phyloP scores from a whole-genome alignment of 148 eudicot species.

The Diospyros lotus region DNA sequence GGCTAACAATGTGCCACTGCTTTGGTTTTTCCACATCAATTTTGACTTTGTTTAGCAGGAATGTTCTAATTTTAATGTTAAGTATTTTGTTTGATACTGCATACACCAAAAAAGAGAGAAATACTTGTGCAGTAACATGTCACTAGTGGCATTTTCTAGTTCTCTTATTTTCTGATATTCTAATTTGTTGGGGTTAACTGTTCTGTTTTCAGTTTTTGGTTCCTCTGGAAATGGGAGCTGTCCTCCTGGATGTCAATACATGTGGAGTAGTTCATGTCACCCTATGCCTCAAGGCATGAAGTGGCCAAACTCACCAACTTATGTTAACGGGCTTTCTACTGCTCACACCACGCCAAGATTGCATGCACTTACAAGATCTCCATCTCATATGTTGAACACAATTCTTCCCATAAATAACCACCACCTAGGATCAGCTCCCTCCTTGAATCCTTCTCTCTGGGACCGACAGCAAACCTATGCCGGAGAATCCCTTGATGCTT shows the following conservation, averaged over 20 bases:
- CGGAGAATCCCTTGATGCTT: conserved; percentile 54
- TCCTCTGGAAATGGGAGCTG: conserved; percentile 50
- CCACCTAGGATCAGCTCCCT: conserved; percentile 76
- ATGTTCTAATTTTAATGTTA: too few relatives aligned
- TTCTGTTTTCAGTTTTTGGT: conserved; percentile 39
- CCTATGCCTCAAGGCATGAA: conserved; percentile 42
- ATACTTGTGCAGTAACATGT: neutral
- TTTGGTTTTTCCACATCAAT: neutral
- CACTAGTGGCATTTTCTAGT: neutral
- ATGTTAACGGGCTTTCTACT: conserved; percentile 38
- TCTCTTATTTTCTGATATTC: neutral
- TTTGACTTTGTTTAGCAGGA: too few relatives aligned
- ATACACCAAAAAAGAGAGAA: neutral
- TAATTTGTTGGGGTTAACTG: conserved; percentile 11
- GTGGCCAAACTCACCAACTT: conserved; percentile 64
- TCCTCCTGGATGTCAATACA: conserved; percentile 45
- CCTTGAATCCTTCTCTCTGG: conserved; percentile 64
- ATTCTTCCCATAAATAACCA: conserved; percentile 42
- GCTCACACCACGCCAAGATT: conserved; percentile 40
- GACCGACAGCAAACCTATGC: conserved; percentile 53
- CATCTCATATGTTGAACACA: conserved; percentile 53
- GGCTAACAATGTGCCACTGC: neutral
- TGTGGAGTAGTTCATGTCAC: conserved; percentile 55
- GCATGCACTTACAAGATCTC: conserved; percentile 47
- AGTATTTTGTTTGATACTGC: neutral